Evolutionary conservation across 208 protist species (phyloP).

Genomic region (Wallacemonas rigidus): DNA sequence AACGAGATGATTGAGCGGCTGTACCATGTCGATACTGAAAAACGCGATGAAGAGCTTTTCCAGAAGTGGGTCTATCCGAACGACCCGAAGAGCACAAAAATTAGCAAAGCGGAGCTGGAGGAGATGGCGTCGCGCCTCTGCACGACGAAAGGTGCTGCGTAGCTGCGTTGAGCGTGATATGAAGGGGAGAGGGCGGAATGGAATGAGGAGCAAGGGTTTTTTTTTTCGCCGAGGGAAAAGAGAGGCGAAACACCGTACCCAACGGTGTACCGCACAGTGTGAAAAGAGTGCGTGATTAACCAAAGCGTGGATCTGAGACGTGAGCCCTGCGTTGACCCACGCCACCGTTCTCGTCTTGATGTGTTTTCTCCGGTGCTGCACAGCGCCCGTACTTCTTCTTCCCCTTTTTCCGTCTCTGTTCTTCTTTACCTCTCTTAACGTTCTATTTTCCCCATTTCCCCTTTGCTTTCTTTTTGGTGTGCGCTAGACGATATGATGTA

Average conservation of each 20-base stretch:
- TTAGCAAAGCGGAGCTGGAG: slow-evolving; percentile 52
- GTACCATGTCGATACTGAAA: slow-evolving; percentile 75
- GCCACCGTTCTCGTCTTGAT: no score
- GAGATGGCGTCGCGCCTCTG: slow-evolving; percentile 80
- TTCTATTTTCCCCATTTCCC: not conserved
- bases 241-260: not conserved
- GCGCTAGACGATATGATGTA: no score
- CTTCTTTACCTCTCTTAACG: not conserved
- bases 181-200: not conserved
- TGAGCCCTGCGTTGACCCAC: no score
- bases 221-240: not conserved
- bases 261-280: not conserved
- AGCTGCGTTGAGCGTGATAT: not conserved
- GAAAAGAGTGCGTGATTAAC: no score
- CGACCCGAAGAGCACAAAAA: slow-evolving; percentile 68
- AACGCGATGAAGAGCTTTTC: slow-evolving; percentile 82
- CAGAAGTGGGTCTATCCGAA: slow-evolving; percentile 88
- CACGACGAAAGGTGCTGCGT: slow-evolving; percentile 38
- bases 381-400: no score
- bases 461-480: not conserved
- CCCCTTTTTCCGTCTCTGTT: no score
- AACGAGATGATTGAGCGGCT: slow-evolving; percentile 71
- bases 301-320: no score
- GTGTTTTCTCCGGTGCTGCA: no score
- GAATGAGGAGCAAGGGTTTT: not conserved